These are phyloP conservation scores for Thielaviopsis musarum DNA, from an alignment of 2,329 filamentous ascomycete species.

Conservation along the genomic window DNA sequence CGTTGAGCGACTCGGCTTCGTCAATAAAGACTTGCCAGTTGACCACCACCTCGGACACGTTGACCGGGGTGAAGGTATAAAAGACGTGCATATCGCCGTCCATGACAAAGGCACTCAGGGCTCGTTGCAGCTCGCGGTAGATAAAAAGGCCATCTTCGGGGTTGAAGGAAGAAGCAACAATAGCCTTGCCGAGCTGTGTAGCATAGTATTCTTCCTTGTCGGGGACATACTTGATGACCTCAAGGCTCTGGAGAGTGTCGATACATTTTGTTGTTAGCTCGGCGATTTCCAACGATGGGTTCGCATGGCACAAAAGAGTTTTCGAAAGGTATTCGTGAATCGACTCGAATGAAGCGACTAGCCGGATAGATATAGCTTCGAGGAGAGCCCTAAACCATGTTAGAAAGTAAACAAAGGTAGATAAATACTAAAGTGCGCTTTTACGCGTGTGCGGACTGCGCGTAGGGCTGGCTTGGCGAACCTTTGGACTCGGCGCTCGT, in stretches of 20 bases:
- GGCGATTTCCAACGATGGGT: constrained; percentile 31
- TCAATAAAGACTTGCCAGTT: constrained; percentile 60
- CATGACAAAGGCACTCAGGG: constrained; percentile 59
- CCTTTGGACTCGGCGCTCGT: constrained; percentile 52
- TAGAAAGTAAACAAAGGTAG: neutral
- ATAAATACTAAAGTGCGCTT: neutral
- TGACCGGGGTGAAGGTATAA: constrained; percentile 61
- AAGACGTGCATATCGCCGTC: constrained; percentile 67
- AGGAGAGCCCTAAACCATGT: constrained; percentile 41
- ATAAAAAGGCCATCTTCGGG: constrained; percentile 63
- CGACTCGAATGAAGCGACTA: constrained; percentile 48
- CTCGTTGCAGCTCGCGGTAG: constrained; percentile 48
- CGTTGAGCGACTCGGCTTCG: constrained; percentile 52
- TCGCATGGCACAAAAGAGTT: constrained; percentile 47
- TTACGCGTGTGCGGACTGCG: neutral
- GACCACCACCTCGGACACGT: constrained; percentile 33
- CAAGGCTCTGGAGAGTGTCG: constrained; percentile 35
- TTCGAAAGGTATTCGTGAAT: constrained; percentile 52
- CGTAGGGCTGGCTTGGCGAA: constrained; percentile 16
- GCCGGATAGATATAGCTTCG: constrained; percentile 50
- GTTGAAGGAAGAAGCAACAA: constrained; percentile 55
- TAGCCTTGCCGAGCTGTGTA: constrained; percentile 50
- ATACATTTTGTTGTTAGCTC: constrained; percentile 42
- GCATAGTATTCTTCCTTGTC: constrained; percentile 35
- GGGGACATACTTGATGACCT: constrained; percentile 30